phyloP scores from a whole-genome alignment of 2,329 filamentous ascomycete species.

The Botrytis aclada region DNA sequence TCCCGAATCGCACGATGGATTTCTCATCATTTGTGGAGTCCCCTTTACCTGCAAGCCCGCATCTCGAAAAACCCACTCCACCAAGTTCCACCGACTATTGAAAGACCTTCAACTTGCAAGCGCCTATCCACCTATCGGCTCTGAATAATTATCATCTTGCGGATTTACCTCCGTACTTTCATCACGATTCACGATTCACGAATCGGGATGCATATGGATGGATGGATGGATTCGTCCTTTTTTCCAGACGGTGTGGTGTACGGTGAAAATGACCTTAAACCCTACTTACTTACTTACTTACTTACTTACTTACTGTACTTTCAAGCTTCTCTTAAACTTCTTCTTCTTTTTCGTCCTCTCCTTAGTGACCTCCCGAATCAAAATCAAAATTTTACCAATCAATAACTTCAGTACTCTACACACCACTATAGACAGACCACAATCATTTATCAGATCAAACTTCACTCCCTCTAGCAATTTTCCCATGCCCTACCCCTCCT shows the following conservation, averaged over 20 bases:
- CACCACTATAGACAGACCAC: neutral
- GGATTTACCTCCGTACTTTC: neutral
- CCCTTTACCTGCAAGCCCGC: neutral
- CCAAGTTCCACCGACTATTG: neutral
- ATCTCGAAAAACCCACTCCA: neutral
- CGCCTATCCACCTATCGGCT: neutral
- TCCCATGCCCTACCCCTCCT: neutral
- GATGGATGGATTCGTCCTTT: neutral
- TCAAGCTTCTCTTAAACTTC: neutral
- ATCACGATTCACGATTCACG: neutral
- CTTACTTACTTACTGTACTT: too few relatives aligned
- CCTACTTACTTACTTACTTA: too few relatives aligned
- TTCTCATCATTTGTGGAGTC: neutral
- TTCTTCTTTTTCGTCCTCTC: neutral
- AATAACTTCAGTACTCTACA: neutral
- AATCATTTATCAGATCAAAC: neutral
- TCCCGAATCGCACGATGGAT: neutral
- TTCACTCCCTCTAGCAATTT: neutral
- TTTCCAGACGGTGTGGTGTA: neutral
- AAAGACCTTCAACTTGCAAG: neutral
- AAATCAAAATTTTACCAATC: neutral
- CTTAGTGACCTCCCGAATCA: neutral
- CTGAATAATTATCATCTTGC: neutral
- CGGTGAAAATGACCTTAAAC: neutral
- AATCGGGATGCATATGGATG: too few relatives aligned